Evolutionary conservation across 2,329 filamentous ascomycete genomes (phyloP).

Genomic region (Penicillium sp.): DNA sequence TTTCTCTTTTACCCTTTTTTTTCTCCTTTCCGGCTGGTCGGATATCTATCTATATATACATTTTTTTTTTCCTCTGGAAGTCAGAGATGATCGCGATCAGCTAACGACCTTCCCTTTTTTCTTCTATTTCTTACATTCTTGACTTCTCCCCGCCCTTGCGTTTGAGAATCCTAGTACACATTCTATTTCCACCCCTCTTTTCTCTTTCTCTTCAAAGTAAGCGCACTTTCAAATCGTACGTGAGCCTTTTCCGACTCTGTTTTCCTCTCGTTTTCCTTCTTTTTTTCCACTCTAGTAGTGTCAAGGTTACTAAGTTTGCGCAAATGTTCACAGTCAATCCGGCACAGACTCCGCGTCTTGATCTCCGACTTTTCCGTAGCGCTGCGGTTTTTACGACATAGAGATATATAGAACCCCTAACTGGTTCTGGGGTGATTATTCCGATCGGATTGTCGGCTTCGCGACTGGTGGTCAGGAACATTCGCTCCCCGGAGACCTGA

Average conservation of each 20-base stretch:
- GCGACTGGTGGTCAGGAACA: constrained; percentile 20
- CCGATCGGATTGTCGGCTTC: constrained; percentile 22
- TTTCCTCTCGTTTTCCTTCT: not conserved
- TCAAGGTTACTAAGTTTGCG: constrained; percentile 11
- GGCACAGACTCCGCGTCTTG: constrained; percentile 13
- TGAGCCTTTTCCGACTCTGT: not conserved
- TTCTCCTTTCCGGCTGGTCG: constrained; percentile 9
- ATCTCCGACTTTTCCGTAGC: constrained; percentile 18
- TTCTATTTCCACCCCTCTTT: constrained; percentile 8
- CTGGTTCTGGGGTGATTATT: constrained; percentile 15
- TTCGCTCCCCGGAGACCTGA: constrained; percentile 24
- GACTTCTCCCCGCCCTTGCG: constrained; percentile 19
- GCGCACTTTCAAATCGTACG: constrained; percentile 10
- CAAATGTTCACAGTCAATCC: constrained; percentile 23
- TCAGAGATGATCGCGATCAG: constrained; percentile 22
- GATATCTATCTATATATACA: constrained; percentile 1
- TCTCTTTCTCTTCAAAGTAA: constrained; percentile 6
- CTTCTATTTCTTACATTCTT: constrained; percentile 5
- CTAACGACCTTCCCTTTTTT: constrained; percentile 18
- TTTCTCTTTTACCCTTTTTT: not conserved
- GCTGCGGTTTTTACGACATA: constrained; percentile 13
- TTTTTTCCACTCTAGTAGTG: constrained; percentile 7
- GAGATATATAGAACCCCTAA: constrained; percentile 13
- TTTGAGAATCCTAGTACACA: constrained; percentile 8
- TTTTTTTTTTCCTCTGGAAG: constrained; percentile 1